A percentile compares a stretch with the other conserved stretches of the same genome.
These are phyloP conservation scores for Russula sp. DNA, from an alignment of 768 basidiomycete species.

Conservation along the genomic window DNA sequence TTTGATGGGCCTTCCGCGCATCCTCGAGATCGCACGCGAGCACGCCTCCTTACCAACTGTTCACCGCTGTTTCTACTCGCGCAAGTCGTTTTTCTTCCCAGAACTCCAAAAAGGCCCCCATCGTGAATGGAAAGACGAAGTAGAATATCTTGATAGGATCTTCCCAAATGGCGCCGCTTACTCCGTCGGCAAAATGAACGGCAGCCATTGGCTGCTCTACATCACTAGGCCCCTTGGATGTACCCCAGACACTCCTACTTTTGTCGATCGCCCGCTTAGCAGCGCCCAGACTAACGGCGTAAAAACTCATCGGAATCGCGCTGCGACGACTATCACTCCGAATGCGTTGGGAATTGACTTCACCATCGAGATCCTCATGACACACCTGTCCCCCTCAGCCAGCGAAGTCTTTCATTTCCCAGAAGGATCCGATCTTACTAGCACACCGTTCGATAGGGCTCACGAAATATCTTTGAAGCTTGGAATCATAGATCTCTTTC, in stretches of 20 bases:
- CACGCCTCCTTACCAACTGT: constrained; percentile 64
- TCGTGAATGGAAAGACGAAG: constrained; percentile 89
- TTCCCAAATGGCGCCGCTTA: constrained; percentile 90
- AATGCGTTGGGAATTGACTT: constrained; percentile 53
- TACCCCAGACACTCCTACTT: constrained; percentile 20
- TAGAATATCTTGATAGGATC: constrained; percentile 84
- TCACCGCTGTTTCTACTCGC: constrained; percentile 93
- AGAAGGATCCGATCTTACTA: constrained; percentile 24
- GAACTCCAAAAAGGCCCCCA: constrained; percentile 93
- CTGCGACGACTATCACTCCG: constrained; percentile 18
- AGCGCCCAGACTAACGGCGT: constrained; percentile 6
- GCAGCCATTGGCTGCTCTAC: constrained; percentile 98
- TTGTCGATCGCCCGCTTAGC: constrained; percentile 22
- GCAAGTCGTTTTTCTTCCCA: constrained; percentile 99
- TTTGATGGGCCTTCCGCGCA: constrained; percentile 88
- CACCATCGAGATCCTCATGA: constrained; percentile 99
- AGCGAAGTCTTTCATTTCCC: constrained; percentile 69
- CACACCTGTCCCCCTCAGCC: constrained; percentile 70
- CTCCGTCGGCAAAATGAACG: constrained; percentile 95
- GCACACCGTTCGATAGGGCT: constrained; percentile 46
- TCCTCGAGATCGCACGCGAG: constrained; percentile 83
- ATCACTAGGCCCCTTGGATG: constrained; percentile 58
- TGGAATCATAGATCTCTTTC: constrained; percentile 81
- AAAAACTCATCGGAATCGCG: constrained; percentile 11
- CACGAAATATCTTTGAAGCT: constrained; percentile 59